Base-by-base conservation (phyloP, 129 eudicot genomes). In the Rutidosis leptorrhynchoides region DNA sequence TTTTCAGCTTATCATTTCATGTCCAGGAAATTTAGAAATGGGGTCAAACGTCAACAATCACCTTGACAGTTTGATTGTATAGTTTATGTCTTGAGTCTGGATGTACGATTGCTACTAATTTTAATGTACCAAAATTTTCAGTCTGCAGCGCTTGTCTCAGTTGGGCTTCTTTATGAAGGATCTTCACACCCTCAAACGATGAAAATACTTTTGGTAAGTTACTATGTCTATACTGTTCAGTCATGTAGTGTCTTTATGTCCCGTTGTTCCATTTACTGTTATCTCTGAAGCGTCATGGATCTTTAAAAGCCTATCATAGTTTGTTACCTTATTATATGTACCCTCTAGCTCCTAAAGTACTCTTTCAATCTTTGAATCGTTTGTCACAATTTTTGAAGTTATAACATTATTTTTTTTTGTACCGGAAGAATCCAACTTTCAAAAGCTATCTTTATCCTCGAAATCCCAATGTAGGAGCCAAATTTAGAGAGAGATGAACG, bases 61-160 rank as follows among this genome's bases (percentile, higher is more conserved):
- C 32, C 11, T 32, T 53, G 7, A 2, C 26, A 65, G 40, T 27
- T 24, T 32, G 52, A 30, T 65, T 79, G 26, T 59, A 51, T 65
- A 3, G 53, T 55, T 43, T 17, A 53, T 63, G 58, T 63, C 8
- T 65, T 32, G 62, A 24, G 58, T 63, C 8, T 58, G 62, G 33
- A 24, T 25, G 33, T 28, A 33, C 57, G 15, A 42, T 20, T 65
- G 52, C 52, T 45, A 68, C 64, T 45, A 21, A 70, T 51, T 75
- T 22, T 25, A 35, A 16, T 76, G 23, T 70, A 48, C 8, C 45
- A 58, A 45, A 45, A 52, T 69, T 74, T 81, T 23, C 87, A 93
- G 99, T 93, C 96, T 25, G 99, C 99, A 66, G 99, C 99, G 33
- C 95, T 93, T 59, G 70, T 93, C 70, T 93, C 99, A 11, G 84